Conservation (phyloP, 1,284 basidiomycete genomes). For the Caloboletus firmus region DNA sequence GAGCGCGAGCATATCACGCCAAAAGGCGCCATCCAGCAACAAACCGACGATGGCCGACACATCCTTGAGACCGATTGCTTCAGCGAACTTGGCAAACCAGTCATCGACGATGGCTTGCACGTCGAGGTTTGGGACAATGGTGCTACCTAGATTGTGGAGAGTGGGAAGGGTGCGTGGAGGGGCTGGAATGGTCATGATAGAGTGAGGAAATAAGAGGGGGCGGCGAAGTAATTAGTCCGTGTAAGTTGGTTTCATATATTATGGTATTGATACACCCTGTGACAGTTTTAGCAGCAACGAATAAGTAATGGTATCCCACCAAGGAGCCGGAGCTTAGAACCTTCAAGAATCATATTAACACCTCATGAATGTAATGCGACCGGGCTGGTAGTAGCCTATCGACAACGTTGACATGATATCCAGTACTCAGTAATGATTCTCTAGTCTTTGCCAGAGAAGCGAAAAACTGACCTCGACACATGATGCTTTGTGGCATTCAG, state of each 20-base stretch:
- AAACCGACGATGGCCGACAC: slow-evolving; percentile 28
- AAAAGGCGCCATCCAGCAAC: slow-evolving; percentile 48
- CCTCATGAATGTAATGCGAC: too few species aligned
- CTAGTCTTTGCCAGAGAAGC: too few species aligned
- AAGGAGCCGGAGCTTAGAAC: too few species aligned
- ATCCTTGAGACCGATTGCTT: slow-evolving; percentile 25
- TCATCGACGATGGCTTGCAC: slow-evolving; percentile 10
- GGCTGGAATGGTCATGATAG: slow-evolving; percentile 9
- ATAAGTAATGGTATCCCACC: too few species aligned
- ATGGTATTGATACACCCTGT: too few species aligned
- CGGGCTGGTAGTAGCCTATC: too few species aligned
- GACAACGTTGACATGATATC: too few species aligned
- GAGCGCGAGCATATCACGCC: slow-evolving; percentile 60
- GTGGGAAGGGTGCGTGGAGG: slow-evolving; percentile 22
- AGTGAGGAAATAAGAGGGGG: neutral
- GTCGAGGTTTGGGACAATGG: slow-evolving; percentile 21
- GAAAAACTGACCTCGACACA: too few species aligned
- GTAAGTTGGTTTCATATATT: neutral
- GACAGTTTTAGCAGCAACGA: too few species aligned
- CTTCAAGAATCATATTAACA: too few species aligned
- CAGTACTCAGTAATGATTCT: too few species aligned
- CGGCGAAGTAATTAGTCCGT: neutral
- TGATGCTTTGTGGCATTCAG: too few species aligned
- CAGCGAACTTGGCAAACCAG: slow-evolving; percentile 28
- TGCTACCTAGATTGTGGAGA: slow-evolving; percentile 20